Conservation (phyloP, 176 grass and related monocot genomes). For the Themeda triandra region DNA sequence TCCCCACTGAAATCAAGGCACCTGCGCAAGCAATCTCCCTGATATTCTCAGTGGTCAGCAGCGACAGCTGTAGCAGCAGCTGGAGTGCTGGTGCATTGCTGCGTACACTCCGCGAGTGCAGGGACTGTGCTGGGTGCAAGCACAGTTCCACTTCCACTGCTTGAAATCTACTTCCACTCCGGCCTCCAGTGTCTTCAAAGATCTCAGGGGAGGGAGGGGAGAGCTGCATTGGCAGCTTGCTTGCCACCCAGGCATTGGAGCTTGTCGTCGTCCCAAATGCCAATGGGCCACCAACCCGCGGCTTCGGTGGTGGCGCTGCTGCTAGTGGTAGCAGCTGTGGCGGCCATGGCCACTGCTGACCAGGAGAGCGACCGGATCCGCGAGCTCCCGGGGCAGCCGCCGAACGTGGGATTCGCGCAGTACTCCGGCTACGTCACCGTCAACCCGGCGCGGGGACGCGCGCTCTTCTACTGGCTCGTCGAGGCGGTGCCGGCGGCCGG, state of each 20-base stretch:
- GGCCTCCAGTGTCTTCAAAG: not conserved
- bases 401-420: slow-evolving; percentile 64
- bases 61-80: not conserved
- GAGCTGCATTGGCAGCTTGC: not conserved
- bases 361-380: slow-evolving; percentile 80
- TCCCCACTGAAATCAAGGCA: slow-evolving; percentile 40
- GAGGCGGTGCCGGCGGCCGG: slow-evolving; percentile 66
- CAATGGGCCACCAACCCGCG: slow-evolving; percentile 9
- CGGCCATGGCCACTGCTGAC: not conserved
- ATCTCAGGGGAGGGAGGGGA: not conserved
- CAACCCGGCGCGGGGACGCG: slow-evolving; percentile 58
- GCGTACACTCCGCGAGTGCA: not conserved
- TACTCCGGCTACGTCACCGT: slow-evolving; percentile 91
- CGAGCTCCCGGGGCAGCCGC: slow-evolving; percentile 71
- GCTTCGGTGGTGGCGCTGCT: not conserved
- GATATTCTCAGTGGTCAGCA: slow-evolving; percentile 2
- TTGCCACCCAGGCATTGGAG: slow-evolving; percentile 15
- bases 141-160: not conserved
- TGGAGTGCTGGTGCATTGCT: not conserved
- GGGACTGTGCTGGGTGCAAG: slow-evolving; percentile 5
- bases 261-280: not conserved
- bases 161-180: not conserved
- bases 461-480: slow-evolving; percentile 97
- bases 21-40: slow-evolving; percentile 30
- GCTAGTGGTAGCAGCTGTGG: slow-evolving; percentile 5